Base-by-base conservation (phyloP, 257 asterid genomes). In the Perilla frutescens region DNA sequence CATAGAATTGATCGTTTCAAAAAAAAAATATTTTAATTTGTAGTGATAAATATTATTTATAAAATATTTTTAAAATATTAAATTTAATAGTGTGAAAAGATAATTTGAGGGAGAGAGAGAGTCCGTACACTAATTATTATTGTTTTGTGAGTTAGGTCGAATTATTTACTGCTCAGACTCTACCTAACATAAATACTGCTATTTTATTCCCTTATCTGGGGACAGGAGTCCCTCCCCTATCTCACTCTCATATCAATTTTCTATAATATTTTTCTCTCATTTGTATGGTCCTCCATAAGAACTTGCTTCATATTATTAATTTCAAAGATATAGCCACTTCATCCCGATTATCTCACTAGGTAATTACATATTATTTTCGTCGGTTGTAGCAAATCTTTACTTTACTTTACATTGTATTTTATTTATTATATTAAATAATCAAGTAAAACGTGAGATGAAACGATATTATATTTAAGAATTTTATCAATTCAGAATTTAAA, bases 61-160 rank as follows among this genome's bases (percentile, higher is more conserved):
- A 1, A 20, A 20, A 20, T 20, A 49, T 66, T 26, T 34, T 40
- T 72, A 41, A 58, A 72, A 15, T 15, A 43, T 10, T 53, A 53
- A 70, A 69, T 20, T 20, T 20, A 20, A 20, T 20, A 20, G 26
- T 20, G 26, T 1, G 26, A 20, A 0, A 20, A 20, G 1, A 20
- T 20, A 13, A 11, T 62, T 73, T 49, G 39, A 48, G 40, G 39
- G 50, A 48, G 11, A 44, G 1, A 37, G 15, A 61, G 57, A 61
- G 20, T 60, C 66, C 67, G 58, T 61, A 69, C 70, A n/a, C 29
- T 60, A 80, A 75, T 77, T 77, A 83, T 75, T 75, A 66, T 74
- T 48, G 41, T 73, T 67, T 72, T 43, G 59, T 72, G 34, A 68
- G 85, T 75, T 75, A 50, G 77, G 81, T 74, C 48, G 26, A 13